Conservation (phyloP, 2,329 filamentous ascomycete genomes). For the Aspergillus terreus region DNA sequence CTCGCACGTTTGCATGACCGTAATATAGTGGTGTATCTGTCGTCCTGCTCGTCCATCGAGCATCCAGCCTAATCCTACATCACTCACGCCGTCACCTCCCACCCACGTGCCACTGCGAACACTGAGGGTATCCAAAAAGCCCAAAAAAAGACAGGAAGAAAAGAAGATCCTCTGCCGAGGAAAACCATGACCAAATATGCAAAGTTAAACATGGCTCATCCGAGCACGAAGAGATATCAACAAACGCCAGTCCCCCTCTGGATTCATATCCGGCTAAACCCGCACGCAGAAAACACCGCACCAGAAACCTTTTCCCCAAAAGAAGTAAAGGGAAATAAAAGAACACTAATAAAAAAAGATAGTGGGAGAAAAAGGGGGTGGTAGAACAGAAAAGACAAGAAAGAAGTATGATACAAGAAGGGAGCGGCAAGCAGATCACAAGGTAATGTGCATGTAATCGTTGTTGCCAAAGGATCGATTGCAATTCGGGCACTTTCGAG, state of each 20-base stretch:
- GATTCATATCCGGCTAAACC: slow-evolving; percentile 28
- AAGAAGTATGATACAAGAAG: slow-evolving; percentile 33
- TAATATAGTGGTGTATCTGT: not conserved
- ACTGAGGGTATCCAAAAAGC: slow-evolving; percentile 29
- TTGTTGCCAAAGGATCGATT: slow-evolving; percentile 85
- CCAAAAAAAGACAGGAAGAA: slow-evolving; percentile 8
- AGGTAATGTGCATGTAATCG: slow-evolving; percentile 70
- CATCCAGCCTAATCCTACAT: slow-evolving; percentile 33
- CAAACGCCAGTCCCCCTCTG: slow-evolving; percentile 30
- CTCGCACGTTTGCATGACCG: not conserved
- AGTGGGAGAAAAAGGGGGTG: slow-evolving; percentile 17
- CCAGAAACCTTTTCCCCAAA: slow-evolving; percentile 29
- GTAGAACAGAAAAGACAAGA: slow-evolving; percentile 10
- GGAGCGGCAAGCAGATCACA: slow-evolving; percentile 27
- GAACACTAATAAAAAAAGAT: slow-evolving; percentile 9
- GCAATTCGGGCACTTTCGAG: slow-evolving; percentile 93
- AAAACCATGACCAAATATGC: slow-evolving; percentile 17
- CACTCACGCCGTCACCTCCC: slow-evolving; percentile 19
- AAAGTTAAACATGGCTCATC: slow-evolving; percentile 13
- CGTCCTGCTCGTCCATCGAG: slow-evolving; percentile 11
- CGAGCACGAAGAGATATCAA: slow-evolving; percentile 16
- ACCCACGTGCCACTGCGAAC: slow-evolving; percentile 20
- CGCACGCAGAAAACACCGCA: slow-evolving; percentile 32
- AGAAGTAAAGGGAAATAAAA: slow-evolving; percentile 6
- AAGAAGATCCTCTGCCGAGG: not conserved